Evolutionary conservation across 805 yeast species (phyloP).

Genomic region (Sugiyamaella chiloensis): DNA sequence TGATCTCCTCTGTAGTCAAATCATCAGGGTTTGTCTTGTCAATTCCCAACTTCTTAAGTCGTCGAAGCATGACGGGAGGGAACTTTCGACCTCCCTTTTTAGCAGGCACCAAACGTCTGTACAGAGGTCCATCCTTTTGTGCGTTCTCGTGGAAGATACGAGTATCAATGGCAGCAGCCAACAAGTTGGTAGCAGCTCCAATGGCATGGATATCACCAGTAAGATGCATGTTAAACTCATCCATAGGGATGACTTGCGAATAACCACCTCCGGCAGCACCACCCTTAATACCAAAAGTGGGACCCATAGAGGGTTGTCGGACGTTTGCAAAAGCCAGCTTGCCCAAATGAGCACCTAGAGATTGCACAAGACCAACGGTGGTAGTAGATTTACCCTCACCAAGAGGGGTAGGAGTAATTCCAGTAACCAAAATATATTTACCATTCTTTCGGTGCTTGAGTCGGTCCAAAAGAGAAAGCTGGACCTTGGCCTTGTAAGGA

Average conservation of each 20-base stretch:
- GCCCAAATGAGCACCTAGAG: slow-evolving; percentile 84
- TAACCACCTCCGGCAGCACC: slow-evolving; percentile 99
- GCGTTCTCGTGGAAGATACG: slow-evolving; percentile 93
- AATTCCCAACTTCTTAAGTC: slow-evolving; percentile 77
- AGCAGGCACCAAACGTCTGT: slow-evolving; percentile 78
- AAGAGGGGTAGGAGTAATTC: slow-evolving; percentile 96
- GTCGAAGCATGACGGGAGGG: slow-evolving; percentile 71
- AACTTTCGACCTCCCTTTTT: slow-evolving; percentile 75
- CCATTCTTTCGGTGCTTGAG: slow-evolving; percentile 66
- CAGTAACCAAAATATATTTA: slow-evolving; percentile 86
- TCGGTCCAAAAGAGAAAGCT: slow-evolving; percentile 65
- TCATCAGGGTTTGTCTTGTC: slow-evolving; percentile 72
- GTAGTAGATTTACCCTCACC: slow-evolving; percentile 99
- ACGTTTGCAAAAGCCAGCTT: slow-evolving; percentile 87
- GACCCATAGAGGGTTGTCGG: slow-evolving; percentile 98
- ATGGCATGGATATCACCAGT: slow-evolving; percentile 98
- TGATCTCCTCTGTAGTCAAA: slow-evolving; percentile 70
- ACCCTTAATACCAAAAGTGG: slow-evolving; percentile 97
- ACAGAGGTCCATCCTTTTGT: slow-evolving; percentile 75
- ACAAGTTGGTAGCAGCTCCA: slow-evolving; percentile 85
- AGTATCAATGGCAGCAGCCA: slow-evolving; percentile 96
- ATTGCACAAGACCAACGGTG: slow-evolving; percentile 92
- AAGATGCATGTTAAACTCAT: slow-evolving; percentile 94
- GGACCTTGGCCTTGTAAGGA: slow-evolving; percentile 84
- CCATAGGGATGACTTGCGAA: slow-evolving; percentile 98